phyloP scores from a whole-genome alignment of 78 protist species.

The Dictyostelium purpureum region DNA sequence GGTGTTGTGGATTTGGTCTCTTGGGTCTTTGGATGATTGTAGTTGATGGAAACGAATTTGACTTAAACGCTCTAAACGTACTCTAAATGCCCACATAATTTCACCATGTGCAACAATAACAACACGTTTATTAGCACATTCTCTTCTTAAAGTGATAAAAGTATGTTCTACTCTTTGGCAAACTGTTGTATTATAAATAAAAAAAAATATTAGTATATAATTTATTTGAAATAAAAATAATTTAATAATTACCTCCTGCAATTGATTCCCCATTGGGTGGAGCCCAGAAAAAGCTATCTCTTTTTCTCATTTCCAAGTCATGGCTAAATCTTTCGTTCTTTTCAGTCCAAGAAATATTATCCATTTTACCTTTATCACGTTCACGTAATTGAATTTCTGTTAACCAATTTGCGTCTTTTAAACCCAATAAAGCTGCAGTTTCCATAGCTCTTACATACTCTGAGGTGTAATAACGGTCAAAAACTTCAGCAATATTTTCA shows the following conservation, averaged over 20 bases:
- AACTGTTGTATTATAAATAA: slow-evolving; percentile 35
- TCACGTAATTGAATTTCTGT: slow-evolving; percentile 83
- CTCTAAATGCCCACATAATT: slow-evolving; percentile 84
- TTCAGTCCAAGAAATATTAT: slow-evolving; percentile 78
- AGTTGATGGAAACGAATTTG: slow-evolving; percentile 81
- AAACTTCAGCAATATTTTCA: slow-evolving; percentile 82
- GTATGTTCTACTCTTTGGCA: slow-evolving; percentile 83
- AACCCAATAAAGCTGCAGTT: slow-evolving; percentile 76
- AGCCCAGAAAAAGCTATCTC: slow-evolving; percentile 80
- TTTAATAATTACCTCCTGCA: too few relatives aligned
- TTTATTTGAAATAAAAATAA: too few relatives aligned
- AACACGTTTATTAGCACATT: slow-evolving; percentile 82
- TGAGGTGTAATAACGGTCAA: slow-evolving; percentile 82
- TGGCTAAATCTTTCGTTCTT: slow-evolving; percentile 66
- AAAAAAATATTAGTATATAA: too few relatives aligned
- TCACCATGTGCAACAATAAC: slow-evolving; percentile 86
- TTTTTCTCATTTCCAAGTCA: slow-evolving; percentile 62
- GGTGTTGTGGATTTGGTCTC: slow-evolving; percentile 80
- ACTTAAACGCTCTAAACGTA: slow-evolving; percentile 77
- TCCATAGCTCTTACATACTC: slow-evolving; percentile 90
- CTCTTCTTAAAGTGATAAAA: slow-evolving; percentile 70
- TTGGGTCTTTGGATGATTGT: slow-evolving; percentile 53
- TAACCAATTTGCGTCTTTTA: slow-evolving; percentile 74
- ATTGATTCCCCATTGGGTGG: slow-evolving; percentile 78
- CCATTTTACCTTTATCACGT: slow-evolving; percentile 83